phyloP scores from a whole-genome alignment of 2,329 filamentous ascomycete genomes.

The Passalora sequoiae region DNA sequence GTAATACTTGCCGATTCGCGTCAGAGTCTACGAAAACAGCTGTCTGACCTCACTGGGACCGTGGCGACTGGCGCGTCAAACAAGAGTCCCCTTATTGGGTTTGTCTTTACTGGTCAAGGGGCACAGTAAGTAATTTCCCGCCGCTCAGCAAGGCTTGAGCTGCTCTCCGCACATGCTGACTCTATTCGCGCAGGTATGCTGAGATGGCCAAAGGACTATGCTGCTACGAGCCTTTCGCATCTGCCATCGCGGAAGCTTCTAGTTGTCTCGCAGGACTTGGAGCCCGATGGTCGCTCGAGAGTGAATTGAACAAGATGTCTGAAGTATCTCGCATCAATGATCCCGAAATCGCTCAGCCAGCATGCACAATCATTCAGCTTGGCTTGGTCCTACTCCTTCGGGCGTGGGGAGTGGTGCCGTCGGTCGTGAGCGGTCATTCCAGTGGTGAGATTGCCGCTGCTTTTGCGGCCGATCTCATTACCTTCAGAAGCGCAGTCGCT shows the following conservation, averaged over 20 bases:
- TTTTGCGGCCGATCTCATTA: conserved; percentile 24
- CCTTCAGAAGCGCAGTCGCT: conserved; percentile 10
- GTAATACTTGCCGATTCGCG: too few relatives aligned
- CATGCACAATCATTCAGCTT: conserved; percentile 11
- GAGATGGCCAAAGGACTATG: too few relatives aligned
- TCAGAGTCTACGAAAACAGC: too few relatives aligned
- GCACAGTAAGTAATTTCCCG: too few relatives aligned
- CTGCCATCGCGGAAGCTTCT: not conserved
- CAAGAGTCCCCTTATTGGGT: too few relatives aligned
- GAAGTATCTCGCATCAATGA: conserved; percentile 1
- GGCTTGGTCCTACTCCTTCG: conserved; percentile 10
- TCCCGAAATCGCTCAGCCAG: not conserved
- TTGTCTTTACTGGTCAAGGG: conserved; percentile 19
- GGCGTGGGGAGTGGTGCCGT: not conserved
- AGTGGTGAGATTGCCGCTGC: conserved; percentile 33
- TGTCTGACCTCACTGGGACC: too few relatives aligned
- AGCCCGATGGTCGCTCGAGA: conserved; percentile 2
- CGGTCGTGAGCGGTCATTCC: conserved; percentile 1
- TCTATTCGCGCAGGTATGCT: too few relatives aligned
- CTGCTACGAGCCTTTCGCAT: conserved; percentile 5
- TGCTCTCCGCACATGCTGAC: too few relatives aligned
- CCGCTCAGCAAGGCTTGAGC: too few relatives aligned
- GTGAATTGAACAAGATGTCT: not conserved
- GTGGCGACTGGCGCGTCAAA: too few relatives aligned
- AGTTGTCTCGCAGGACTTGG: not conserved